Conservation (phyloP, 768 basidiomycete genomes). For the Suillus tomentosus region DNA sequence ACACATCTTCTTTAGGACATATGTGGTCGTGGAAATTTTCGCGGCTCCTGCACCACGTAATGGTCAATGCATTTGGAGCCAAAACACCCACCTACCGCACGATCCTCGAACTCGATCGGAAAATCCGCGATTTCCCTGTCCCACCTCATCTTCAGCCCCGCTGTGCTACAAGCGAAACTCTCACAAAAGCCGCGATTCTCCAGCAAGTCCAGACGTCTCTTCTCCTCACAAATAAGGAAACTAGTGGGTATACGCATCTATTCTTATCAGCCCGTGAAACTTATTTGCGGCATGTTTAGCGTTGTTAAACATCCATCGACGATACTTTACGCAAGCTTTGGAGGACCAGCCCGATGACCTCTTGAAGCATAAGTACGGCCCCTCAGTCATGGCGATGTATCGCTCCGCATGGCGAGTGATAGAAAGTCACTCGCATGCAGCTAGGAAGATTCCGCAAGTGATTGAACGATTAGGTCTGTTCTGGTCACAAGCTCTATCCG, state of each 20-base stretch:
- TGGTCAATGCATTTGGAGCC: slow-evolving; percentile 52
- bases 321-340: slow-evolving; percentile 68
- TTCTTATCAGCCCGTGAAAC: neutral
- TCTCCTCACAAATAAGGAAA: slow-evolving; percentile 50
- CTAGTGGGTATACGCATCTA: slow-evolving; percentile 36
- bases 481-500: slow-evolving; percentile 72
- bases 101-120: slow-evolving; percentile 60
- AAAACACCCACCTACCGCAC: slow-evolving; percentile 52
- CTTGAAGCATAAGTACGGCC: slow-evolving; percentile 61
- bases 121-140: slow-evolving; percentile 60
- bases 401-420: slow-evolving; percentile 71
- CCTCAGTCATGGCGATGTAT: slow-evolving; percentile 73
- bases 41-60: slow-evolving; percentile 50
- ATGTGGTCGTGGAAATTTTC: slow-evolving; percentile 59
- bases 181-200: slow-evolving; percentile 19
- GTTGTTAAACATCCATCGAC: slow-evolving; percentile 64
- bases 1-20: slow-evolving; percentile 43
- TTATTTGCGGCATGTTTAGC: slow-evolving; percentile 35
- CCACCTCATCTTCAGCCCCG: slow-evolving; percentile 48
- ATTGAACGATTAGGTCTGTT: slow-evolving; percentile 48
- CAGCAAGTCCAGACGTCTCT: slow-evolving; percentile 44
- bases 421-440: slow-evolving; percentile 47
- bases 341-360: slow-evolving; percentile 59
- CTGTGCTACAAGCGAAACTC: slow-evolving; percentile 23
- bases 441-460: slow-evolving; percentile 41